These are phyloP conservation scores for Earliella scabrosa DNA, from an alignment of 1,284 basidiomycete genomes.

Conservation along the genomic window DNA sequence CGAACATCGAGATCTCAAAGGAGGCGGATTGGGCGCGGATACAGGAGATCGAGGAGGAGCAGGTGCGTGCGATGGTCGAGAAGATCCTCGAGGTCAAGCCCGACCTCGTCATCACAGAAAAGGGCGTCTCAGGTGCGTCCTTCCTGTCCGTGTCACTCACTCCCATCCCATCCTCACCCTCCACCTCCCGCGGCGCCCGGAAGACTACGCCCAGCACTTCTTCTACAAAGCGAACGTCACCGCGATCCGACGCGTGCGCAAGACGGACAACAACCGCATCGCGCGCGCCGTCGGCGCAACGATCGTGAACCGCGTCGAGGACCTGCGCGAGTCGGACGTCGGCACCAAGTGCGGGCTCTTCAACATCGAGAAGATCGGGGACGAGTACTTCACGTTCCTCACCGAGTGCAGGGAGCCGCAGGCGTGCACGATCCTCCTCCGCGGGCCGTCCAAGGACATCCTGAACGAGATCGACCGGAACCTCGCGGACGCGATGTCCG, in stretches of 20 bases:
- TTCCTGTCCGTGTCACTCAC: not conserved
- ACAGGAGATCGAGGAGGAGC: conserved; percentile 97
- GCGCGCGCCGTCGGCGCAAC: conserved; percentile 95
- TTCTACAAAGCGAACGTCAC: conserved; percentile 91
- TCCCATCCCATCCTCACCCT: not conserved
- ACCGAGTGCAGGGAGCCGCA: conserved; percentile 93
- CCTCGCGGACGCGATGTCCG: conserved; percentile 96
- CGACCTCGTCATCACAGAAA: conserved; percentile 96
- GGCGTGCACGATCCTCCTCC: conserved; percentile 98
- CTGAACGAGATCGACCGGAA: conserved; percentile 98
- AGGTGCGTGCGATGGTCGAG: conserved; percentile 89
- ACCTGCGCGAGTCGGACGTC: conserved; percentile 90
- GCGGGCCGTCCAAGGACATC: conserved; percentile 97
- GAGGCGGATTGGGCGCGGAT: conserved; percentile 94
- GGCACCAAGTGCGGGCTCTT: conserved; percentile 95
- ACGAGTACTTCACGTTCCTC: conserved; percentile 99
- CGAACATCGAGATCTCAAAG: conserved; percentile 97
- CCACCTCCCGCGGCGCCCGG: not conserved
- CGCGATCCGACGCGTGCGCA: conserved; percentile 92
- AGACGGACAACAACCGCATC: conserved; percentile 99
- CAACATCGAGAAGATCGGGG: conserved; percentile 96
- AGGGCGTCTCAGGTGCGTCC: conserved; percentile 88
- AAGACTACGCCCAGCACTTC: conserved; percentile 94
- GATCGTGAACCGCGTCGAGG: conserved; percentile 96
- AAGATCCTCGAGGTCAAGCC: conserved; percentile 94